These are phyloP conservation scores for Kalmusia sp. DNA, from an alignment of 2,329 filamentous ascomycete species.

Conservation along the genomic window DNA sequence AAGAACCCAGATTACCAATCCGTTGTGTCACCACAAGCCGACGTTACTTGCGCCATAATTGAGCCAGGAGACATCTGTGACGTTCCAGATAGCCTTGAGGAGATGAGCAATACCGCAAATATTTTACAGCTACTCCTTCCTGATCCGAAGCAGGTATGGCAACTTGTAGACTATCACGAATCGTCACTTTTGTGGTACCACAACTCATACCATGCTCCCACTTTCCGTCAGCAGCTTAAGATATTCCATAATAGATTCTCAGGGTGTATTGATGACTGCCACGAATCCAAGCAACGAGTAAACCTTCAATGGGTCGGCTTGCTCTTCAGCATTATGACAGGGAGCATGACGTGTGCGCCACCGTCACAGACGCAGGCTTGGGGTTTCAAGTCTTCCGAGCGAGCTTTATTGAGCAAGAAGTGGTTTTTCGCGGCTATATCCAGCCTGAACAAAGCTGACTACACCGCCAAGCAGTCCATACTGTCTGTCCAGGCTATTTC, in stretches of 20 bases:
- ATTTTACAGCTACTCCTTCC: background rate
- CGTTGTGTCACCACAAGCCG: background rate
- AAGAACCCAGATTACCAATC: constrained; percentile 8
- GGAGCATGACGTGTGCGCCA: constrained; percentile 48
- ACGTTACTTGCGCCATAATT: background rate
- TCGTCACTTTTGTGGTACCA: background rate
- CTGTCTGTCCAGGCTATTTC: constrained; percentile 53
- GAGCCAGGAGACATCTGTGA: background rate
- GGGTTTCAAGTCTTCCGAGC: constrained; percentile 51
- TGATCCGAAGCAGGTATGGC: background rate
- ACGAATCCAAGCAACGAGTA: constrained; percentile 30
- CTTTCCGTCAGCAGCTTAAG: constrained; percentile 46
- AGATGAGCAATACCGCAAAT: background rate
- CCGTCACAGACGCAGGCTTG: constrained; percentile 36
- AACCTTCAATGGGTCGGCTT: constrained; percentile 53
- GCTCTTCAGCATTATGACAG: constrained; percentile 50
- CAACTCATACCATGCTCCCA: constrained; percentile 37
- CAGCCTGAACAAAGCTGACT: constrained; percentile 52
- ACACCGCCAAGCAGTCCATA: constrained; percentile 42
- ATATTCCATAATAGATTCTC: constrained; percentile 41
- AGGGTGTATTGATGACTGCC: constrained; percentile 34
- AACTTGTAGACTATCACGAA: background rate
- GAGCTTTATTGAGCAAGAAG: constrained; percentile 45
- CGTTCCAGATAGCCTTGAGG: background rate
- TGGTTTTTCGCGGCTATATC: constrained; percentile 53